Percentiles rank a stretch among this genome's conserved stretches.
phyloP scores from a whole-genome alignment of 2,329 filamentous ascomycete species.

The Geosmithia flava region DNA sequence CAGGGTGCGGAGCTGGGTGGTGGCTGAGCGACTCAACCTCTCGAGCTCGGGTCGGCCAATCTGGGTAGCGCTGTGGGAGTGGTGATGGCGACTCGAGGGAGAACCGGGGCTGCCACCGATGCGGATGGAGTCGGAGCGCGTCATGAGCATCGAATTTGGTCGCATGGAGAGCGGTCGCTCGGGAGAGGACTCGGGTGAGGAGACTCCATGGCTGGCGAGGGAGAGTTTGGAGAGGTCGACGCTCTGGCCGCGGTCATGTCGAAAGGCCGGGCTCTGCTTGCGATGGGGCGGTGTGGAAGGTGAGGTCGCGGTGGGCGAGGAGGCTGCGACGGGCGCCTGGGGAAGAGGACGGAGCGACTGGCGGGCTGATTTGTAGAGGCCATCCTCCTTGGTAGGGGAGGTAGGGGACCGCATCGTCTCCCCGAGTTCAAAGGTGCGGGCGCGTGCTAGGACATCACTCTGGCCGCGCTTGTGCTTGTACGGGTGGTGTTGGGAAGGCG shows the following conservation, averaged over 20 bases:
- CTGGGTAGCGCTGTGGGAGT: slow-evolving; percentile 20
- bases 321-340: slow-evolving; percentile 43
- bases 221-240: slow-evolving; percentile 47
- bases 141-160: slow-evolving; percentile 50
- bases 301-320: slow-evolving; percentile 16
- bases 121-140: slow-evolving; percentile 41
- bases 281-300: slow-evolving; percentile 9
- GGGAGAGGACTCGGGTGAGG: slow-evolving; percentile 26
- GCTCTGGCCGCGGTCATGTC: slow-evolving; percentile 50
- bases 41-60: slow-evolving; percentile 63
- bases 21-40: slow-evolving; percentile 76
- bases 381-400: slow-evolving; percentile 32
- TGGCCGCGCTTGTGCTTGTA: slow-evolving; percentile 58
- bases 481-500: slow-evolving; percentile 18
- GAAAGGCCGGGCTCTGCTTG: slow-evolving; percentile 5
- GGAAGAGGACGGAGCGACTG: slow-evolving; percentile 67
- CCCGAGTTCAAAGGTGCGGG: slow-evolving; percentile 32
- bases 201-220: slow-evolving; percentile 23
- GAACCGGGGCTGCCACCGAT: slow-evolving; percentile 18
- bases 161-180: slow-evolving; percentile 29
- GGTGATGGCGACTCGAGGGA: slow-evolving; percentile 15
- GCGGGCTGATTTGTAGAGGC: slow-evolving; percentile 59
- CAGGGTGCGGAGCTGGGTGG: slow-evolving; percentile 75
- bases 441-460: slow-evolving; percentile 53
- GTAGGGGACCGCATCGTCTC: slow-evolving; percentile 27